A percentile compares a stretch with the other conserved stretches of the same genome.
Evolutionary conservation across 306 rosid species (phyloP).

Genomic region (Medicago arabica): DNA sequence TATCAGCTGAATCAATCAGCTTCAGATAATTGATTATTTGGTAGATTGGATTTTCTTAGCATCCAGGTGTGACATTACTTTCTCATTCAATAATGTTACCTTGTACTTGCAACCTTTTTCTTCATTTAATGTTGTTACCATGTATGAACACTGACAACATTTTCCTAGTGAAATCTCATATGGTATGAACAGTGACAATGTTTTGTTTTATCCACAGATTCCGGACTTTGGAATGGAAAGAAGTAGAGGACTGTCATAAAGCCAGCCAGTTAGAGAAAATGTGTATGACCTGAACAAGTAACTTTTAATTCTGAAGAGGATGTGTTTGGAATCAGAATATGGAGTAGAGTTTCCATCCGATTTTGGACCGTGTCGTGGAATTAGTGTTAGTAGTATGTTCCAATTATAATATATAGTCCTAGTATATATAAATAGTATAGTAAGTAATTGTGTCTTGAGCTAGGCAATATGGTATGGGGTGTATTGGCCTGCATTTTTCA

Average conservation of each 20-base stretch:
- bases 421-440: slow-evolving; percentile 28
- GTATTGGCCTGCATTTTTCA: slow-evolving; percentile 44
- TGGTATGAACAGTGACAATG: neutral
- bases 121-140: neutral
- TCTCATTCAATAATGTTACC: slow-evolving; percentile 7
- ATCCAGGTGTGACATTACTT: slow-evolving; percentile 44
- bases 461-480: slow-evolving; percentile 31
- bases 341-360: slow-evolving; percentile 50
- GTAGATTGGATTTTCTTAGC: slow-evolving; percentile 45
- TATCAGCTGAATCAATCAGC: slow-evolving; percentile 47
- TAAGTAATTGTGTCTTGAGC: slow-evolving; percentile 42
- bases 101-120: neutral
- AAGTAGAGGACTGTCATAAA: slow-evolving; percentile 45
- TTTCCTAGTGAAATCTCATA: slow-evolving; percentile 20
- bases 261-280: slow-evolving; percentile 48
- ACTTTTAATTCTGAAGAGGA: slow-evolving; percentile 42
- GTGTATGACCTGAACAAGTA: slow-evolving; percentile 47
- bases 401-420: slow-evolving; percentile 34
- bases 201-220: slow-evolving; percentile 37
- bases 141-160: slow-evolving; percentile 24
- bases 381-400: slow-evolving; percentile 35
- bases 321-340: slow-evolving; percentile 47
- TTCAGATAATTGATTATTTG: slow-evolving; percentile 46
- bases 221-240: slow-evolving; percentile 37
- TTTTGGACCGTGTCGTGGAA: slow-evolving; percentile 62